Evolutionary conservation across 768 basidiomycete species (phyloP).

Genomic region (Cyathus striatus): DNA sequence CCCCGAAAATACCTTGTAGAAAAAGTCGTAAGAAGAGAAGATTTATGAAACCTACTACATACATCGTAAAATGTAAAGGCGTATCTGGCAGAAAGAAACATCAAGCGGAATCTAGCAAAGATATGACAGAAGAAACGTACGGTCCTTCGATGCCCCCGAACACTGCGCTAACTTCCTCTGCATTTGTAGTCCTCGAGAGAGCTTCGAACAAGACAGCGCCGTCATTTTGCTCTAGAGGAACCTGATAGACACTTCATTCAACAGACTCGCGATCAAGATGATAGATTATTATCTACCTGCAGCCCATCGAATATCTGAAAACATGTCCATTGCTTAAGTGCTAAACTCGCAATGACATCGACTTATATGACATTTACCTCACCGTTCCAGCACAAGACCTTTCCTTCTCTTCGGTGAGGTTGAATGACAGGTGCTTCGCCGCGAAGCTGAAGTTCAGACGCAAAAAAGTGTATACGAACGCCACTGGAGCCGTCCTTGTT

Average conservation of each 20-base stretch:
- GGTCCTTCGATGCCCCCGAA: conserved; percentile 75
- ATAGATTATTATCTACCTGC: too few species aligned
- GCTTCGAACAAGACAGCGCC: conserved; percentile 46
- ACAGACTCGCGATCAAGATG: too few species aligned
- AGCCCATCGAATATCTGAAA: conserved; percentile 70
- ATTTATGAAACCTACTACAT: conserved; percentile 12
- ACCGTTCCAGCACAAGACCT: conserved; percentile 83
- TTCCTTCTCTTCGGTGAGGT: conserved; percentile 55
- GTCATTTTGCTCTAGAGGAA: conserved; percentile 64
- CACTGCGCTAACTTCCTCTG: conserved; percentile 40
- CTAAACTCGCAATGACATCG: too few species aligned
- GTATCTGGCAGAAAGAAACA: conserved; percentile 44
- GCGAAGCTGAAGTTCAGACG: conserved; percentile 72
- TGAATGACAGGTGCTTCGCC: conserved; percentile 57
- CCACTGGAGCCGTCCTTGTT: too few species aligned
- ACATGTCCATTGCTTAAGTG: too few species aligned
- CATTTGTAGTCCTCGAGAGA: conserved; percentile 21
- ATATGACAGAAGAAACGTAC: conserved; percentile 39
- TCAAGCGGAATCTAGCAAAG: conserved; percentile 1
- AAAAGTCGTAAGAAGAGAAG: conserved; percentile 2
- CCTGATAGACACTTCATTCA: conserved; percentile 42
- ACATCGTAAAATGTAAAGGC: conserved; percentile 81
- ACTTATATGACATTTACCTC: conserved; percentile 43
- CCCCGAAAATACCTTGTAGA: conserved; percentile 30
- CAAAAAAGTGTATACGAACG: conserved; percentile 51